phyloP scores from a whole-genome alignment of 2,329 filamentous ascomycete genomes.

The Albifimbria verrucaria region DNA sequence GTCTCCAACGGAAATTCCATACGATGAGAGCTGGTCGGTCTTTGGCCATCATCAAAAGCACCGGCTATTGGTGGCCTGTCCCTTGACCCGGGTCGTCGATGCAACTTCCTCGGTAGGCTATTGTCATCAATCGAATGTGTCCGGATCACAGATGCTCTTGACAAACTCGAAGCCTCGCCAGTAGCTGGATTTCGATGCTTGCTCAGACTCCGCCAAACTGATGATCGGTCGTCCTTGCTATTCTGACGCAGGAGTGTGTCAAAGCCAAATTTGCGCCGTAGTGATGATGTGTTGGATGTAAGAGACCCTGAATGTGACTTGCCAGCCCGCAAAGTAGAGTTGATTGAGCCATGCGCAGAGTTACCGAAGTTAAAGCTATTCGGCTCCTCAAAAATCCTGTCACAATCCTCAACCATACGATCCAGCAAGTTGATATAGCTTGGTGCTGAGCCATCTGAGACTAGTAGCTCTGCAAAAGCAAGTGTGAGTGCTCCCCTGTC shows the following conservation, averaged over 20 bases:
- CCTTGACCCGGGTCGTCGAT: conserved; percentile 50
- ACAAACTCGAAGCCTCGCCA: conserved; percentile 61
- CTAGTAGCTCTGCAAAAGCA: conserved; percentile 83
- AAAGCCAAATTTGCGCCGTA: conserved; percentile 81
- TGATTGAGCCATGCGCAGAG: conserved; percentile 55
- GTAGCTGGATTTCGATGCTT: conserved; percentile 66
- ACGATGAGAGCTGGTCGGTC: conserved; percentile 56
- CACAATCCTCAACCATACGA: conserved; percentile 83
- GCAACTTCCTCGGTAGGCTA: conserved; percentile 39
- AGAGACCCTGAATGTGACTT: conserved; percentile 70
- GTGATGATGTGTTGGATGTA: conserved; percentile 81
- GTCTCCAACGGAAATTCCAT: conserved; percentile 55
- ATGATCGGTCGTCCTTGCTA: conserved; percentile 72
- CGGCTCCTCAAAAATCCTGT: conserved; percentile 76
- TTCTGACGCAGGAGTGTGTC: conserved; percentile 73
- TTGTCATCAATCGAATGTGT: conserved; percentile 74
- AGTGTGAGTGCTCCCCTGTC: conserved; percentile 85
- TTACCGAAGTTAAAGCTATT: conserved; percentile 36
- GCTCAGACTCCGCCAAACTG: conserved; percentile 84
- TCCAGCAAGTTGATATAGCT: conserved; percentile 87
- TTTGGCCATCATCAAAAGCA: conserved; percentile 56
- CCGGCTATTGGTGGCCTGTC: conserved; percentile 60
- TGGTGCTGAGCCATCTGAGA: conserved; percentile 71
- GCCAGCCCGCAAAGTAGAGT: conserved; percentile 49
- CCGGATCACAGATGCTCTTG: conserved; percentile 63